Evolutionary conservation across 441 rosid species (phyloP).

Genomic region (Adansonia rubrostipa): DNA sequence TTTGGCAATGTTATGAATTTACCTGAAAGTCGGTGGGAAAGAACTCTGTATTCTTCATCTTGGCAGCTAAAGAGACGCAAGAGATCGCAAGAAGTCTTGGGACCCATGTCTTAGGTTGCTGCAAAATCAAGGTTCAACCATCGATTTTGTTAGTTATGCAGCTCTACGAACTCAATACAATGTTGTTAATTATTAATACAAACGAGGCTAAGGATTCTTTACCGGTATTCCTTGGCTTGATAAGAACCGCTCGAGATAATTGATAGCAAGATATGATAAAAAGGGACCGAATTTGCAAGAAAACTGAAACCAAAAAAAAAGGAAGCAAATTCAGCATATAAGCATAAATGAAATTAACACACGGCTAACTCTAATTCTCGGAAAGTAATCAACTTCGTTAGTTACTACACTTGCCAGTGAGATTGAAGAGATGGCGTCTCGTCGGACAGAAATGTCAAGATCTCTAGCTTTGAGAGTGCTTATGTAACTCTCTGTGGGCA

Average conservation of each 20-base stretch:
- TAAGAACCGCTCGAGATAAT: conserved; percentile 75
- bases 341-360: not conserved
- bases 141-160: conserved; percentile 7
- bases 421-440: conserved; percentile 50
- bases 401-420: conserved; percentile 35
- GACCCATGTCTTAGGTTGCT: conserved; percentile 69
- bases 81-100: conserved; percentile 63
- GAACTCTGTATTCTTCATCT: conserved; percentile 62
- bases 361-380: not conserved
- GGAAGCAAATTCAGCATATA: not conserved
- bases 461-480: conserved; percentile 39
- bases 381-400: not conserved
- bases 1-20: not conserved
- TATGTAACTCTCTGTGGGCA: conserved; percentile 49
- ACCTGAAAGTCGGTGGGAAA: conserved; percentile 52
- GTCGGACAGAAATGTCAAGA: conserved; percentile 46
- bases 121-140: conserved; percentile 25
- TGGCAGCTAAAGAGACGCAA: conserved; percentile 68
- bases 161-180: not conserved
- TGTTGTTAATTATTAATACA: not conserved
- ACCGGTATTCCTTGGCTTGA: conserved; percentile 58
- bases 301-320: conserved; percentile 32
- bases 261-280: conserved; percentile 67
- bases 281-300: conserved; percentile 46
- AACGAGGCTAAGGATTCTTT: conserved; percentile 16